Base-by-base conservation (phyloP, 2,329 filamentous ascomycete genomes). In the Aspergillus ochraceus region DNA sequence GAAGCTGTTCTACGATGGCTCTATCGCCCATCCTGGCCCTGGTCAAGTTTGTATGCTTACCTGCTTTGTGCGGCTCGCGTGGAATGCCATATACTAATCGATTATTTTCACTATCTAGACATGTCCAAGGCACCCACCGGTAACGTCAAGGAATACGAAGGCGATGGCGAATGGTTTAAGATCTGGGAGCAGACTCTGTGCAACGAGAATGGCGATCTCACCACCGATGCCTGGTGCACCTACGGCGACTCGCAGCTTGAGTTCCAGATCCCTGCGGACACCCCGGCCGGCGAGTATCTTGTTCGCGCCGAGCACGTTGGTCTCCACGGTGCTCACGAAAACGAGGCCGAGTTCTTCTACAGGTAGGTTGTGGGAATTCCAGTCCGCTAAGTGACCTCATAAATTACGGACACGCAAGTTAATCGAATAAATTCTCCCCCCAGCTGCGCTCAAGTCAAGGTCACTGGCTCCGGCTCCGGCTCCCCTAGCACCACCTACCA, bases 301-400 rank as follows among this genome's bases (percentile, higher is more conserved):
- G 68, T 83, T 4, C 77, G 81, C 14, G 77, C 79, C 19, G 81
- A 83, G 69, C 80, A 83, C 60, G 78, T 83, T 56, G 80, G 74
- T 4, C 74, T 83, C 10, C 81, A 83, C 68, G 71, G 68, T 52
- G 80, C 81, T 3, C 68, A 74, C 42, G 66, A 66, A 9, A 67
- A 69, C 5, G 76, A 77, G 4, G 80, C 80, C 3, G 80, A 81
- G 6, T 80, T 83, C 68, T 76, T 78, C 46, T 83, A 83, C 64
- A 82, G 58, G 76, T 80, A 11, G 52, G 52, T 10, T 22, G 26
- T 29, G 26, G 8, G 9, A 8, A 2, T 29, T 6, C 26, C 26
- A 26, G 26, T 26, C 26, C 26, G 4, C 26, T 26, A 24, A 24
- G 3, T 26, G 26, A 26, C 8, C 8, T 9, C 26, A 26, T 26